Base-by-base conservation (phyloP, 257 asterid genomes). In the Coffea eugenioides region DNA sequence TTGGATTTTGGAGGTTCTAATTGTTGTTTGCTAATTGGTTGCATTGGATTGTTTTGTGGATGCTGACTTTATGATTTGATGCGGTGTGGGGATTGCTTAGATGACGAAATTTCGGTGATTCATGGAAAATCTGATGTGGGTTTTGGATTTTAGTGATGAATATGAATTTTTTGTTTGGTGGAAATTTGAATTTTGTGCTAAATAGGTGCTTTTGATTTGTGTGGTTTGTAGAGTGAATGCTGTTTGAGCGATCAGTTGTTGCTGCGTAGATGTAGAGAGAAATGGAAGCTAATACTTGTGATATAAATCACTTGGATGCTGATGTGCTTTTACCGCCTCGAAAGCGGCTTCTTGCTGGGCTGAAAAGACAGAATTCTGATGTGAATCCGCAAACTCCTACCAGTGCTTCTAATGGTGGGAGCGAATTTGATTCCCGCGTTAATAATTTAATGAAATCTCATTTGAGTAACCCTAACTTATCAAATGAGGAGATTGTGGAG, bases 241-340 rank as follows among this genome's bases (percentile, higher is more conserved):
- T 78, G 78, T 74, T 74, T 79, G 43, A 73, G 84, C 64, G 77
- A 79, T 82, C 74, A 71, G 71, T 80, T 83, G 81, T 82, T 83
- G 80, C 80, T 86, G 83, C 76, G 80, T 87, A 77, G 87, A 86
- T 89, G 88, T 90, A 83, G 89, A 87, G 78, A 85, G 84, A 81
- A 68, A 91, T 91, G 94, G 94, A 94, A 74, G 80, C 85, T 57
- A 91, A 90, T 85, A 77, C 84, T 52, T 90, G 92, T 83, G 91
- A 88, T 76, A 82, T 79, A 75, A 90, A 90, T 86, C 88, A 91
- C 87, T 90, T 87, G 89, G 93, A 92, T 76, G 85, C 90, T 62
- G 97, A 95, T 90, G 93, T 97, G 69, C 98, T 89, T 86, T 87
- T 95, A 88, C 99, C 99, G 45, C 99, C 99, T 73, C 90, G 99